Evolutionary conservation across 108 stramenopile species (phyloP).

Genomic region (Nitzschia inconspicua): DNA sequence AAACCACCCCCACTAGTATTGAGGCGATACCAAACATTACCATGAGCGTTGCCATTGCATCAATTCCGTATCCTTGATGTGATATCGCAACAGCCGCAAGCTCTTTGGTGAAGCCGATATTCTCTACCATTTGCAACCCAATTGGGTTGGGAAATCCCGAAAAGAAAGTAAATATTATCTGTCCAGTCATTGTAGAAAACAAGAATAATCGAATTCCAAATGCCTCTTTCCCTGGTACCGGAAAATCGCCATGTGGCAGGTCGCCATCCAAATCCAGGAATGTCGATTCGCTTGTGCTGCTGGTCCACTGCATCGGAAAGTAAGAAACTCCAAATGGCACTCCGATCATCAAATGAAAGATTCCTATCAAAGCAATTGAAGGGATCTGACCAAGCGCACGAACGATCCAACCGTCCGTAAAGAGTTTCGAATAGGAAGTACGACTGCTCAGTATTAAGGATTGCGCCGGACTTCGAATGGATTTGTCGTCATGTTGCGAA

Average conservation of each 20-base stretch:
- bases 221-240: constrained; percentile 66
- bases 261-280: background rate
- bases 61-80: constrained; percentile 52
- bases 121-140: constrained; percentile 84
- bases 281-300: background rate
- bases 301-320: constrained; percentile 62
- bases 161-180: constrained; percentile 55
- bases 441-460: too few species aligned
- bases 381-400: constrained; percentile 37
- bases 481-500: too few species aligned
- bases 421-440: too few species aligned
- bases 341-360: constrained; percentile 66
- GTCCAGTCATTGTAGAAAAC: constrained; percentile 63
- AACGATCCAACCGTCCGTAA: too few species aligned
- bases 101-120: constrained; percentile 74
- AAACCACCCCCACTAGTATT: constrained; percentile 66
- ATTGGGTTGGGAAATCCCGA: constrained; percentile 63
- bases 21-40: constrained; percentile 62
- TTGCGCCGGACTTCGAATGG: too few species aligned
- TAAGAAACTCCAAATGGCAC: constrained; percentile 77
- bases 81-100: constrained; percentile 53
- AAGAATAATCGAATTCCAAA: constrained; percentile 81
- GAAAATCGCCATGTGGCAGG: constrained; percentile 31
- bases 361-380: constrained; percentile 39
- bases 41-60: constrained; percentile 71